Conservation (phyloP, 768 basidiomycete genomes). For the Hypholoma sublateritium region DNA sequence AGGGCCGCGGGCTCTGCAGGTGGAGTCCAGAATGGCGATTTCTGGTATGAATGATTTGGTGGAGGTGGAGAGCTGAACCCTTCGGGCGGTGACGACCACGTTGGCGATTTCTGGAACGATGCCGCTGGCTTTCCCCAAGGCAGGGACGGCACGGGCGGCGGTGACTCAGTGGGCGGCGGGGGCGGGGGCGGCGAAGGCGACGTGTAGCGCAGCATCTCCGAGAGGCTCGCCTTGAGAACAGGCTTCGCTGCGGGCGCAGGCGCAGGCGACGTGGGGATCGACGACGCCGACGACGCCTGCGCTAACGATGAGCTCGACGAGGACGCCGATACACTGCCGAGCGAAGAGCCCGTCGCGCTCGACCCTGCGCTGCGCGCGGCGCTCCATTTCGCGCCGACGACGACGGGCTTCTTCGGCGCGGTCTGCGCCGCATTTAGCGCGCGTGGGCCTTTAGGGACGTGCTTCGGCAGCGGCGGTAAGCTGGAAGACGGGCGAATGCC, state of each 20-base stretch:
- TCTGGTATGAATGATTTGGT: no score
- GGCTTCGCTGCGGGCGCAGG: conserved; percentile 16
- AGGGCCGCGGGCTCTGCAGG: no score
- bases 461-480: conserved; percentile 17
- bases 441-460: conserved; percentile 26
- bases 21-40: no score
- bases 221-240: conserved; percentile 14
- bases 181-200: conserved; percentile 27
- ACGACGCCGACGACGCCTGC: conserved; percentile 13
- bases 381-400: conserved; percentile 54
- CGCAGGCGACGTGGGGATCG: conserved; percentile 15
- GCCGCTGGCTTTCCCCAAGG: no score
- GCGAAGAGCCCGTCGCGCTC: conserved; percentile 3
- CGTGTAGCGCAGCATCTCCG: conserved; percentile 21
- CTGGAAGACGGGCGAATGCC: conserved; percentile 48
- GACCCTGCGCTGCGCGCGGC: conserved; percentile 22
- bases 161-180: neutral
- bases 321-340: conserved; percentile 11
- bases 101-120: no score
- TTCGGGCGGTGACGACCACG: no score
- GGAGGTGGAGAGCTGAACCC: no score
- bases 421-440: conserved; percentile 6
- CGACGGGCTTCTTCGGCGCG: conserved; percentile 36
- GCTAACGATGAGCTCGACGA: conserved; percentile 12
- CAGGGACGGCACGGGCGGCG: no score